Evolutionary conservation across 768 basidiomycete genomes (phyloP).

Genomic region (Leccinum variicolor): DNA sequence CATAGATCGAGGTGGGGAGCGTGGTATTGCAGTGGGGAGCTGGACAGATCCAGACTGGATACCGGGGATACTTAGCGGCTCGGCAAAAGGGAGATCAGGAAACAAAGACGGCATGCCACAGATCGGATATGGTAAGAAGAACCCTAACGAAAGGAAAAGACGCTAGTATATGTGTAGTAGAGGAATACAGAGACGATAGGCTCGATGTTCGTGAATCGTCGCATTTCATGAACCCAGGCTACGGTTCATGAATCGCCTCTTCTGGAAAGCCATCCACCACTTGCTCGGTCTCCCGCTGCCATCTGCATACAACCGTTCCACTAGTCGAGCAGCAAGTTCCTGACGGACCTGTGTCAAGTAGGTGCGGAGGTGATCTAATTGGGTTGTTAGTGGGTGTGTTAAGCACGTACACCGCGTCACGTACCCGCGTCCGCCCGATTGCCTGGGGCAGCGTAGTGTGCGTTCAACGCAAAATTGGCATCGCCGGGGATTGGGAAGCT

Average conservation of each 20-base stretch:
- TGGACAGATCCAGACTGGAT: slow-evolving; percentile 98
- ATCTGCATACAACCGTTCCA: slow-evolving; percentile 88
- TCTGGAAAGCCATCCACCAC: slow-evolving; percentile 99
- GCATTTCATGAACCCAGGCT: slow-evolving; percentile 62
- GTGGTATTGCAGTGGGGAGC: slow-evolving; percentile 56
- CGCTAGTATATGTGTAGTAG: slow-evolving; percentile 22
- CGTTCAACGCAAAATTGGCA: slow-evolving; percentile 89
- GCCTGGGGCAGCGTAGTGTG: slow-evolving; percentile 81
- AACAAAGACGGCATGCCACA: slow-evolving; percentile 69
- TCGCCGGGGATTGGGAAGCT: slow-evolving; percentile 94
- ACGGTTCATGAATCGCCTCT: slow-evolving; percentile 94
- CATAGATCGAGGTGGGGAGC: slow-evolving; percentile 46
- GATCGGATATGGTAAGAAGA: slow-evolving; percentile 84
- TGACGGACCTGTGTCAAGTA: slow-evolving; percentile 93
- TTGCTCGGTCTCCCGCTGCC: slow-evolving; percentile 95
- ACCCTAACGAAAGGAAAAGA: slow-evolving; percentile 82
- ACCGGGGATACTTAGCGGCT: slow-evolving; percentile 71
- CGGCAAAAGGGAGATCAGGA: slow-evolving; percentile 64
- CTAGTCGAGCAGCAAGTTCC: slow-evolving; percentile 82
- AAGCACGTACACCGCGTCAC: slow-evolving; percentile 16
- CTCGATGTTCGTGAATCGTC: not conserved
- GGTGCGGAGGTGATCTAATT: slow-evolving; percentile 78
- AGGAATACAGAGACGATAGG: slow-evolving; percentile 13
- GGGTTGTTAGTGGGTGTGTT: slow-evolving; percentile 7
- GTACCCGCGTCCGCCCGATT: slow-evolving; percentile 79